Conservation (phyloP, 352 stramenopile species). For the Globisporangium splendens region DNA sequence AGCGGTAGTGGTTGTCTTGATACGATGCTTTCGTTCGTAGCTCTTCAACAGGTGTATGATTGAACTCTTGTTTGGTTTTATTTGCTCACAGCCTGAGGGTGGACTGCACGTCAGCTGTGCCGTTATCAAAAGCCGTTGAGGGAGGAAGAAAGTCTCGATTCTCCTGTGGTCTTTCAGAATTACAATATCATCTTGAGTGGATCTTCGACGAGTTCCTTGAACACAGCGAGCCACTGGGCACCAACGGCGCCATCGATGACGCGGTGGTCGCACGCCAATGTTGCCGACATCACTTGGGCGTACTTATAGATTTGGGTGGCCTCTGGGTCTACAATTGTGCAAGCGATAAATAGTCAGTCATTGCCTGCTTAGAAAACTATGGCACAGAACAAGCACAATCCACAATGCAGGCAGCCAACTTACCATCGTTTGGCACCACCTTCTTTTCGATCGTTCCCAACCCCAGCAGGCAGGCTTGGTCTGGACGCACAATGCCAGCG, state of each 20-base stretch:
- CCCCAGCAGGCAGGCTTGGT: slow-evolving; percentile 93
- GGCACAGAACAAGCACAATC: not conserved
- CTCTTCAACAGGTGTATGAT: too few relatives aligned
- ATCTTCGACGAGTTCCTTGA: slow-evolving; percentile 97
- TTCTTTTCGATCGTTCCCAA: slow-evolving; percentile 94
- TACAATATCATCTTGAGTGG: slow-evolving; percentile 97
- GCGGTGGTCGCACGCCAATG: slow-evolving; percentile 96
- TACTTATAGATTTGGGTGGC: slow-evolving; percentile 87
- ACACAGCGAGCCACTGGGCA: slow-evolving; percentile 94
- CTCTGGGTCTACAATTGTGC: slow-evolving; percentile 40
- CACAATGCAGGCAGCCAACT: slow-evolving; percentile 1
- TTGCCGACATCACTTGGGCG: slow-evolving; percentile 92
- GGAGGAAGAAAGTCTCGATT: not conserved
- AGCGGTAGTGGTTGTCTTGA: too few relatives aligned
- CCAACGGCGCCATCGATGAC: slow-evolving; percentile 97
- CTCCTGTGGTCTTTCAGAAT: slow-evolving; percentile 9
- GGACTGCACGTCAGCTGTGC: not conserved
- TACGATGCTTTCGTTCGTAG: too few relatives aligned
- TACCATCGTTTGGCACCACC: slow-evolving; percentile 89
- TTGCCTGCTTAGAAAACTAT: not conserved
- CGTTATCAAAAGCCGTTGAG: not conserved
- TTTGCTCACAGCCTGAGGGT: too few relatives aligned
- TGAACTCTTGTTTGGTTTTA: too few relatives aligned
- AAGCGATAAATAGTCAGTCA: too few relatives aligned
- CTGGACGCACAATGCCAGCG: slow-evolving; percentile 90